Conservation (phyloP, 2,329 filamentous ascomycete species). For the Tricladium varicosporioides region DNA sequence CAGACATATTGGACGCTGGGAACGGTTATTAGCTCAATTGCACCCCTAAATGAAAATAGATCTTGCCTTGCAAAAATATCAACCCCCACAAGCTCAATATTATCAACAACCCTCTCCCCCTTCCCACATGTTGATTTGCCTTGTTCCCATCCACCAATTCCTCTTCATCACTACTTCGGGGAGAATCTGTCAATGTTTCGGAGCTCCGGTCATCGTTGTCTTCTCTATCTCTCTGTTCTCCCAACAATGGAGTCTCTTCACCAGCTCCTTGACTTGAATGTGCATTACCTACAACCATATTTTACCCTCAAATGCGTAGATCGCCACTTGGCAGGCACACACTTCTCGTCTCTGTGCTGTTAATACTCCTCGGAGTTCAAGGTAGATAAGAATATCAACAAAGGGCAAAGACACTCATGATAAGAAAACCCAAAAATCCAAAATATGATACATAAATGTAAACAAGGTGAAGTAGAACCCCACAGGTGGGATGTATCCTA, state of each 20-base stretch:
- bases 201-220: constrained; percentile 14
- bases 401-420: no score
- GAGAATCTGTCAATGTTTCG: constrained; percentile 12
- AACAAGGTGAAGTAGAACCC: no score
- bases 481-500: no score
- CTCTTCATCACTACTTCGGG: constrained; percentile 20
- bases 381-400: no score
- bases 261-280: neutral
- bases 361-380: no score
- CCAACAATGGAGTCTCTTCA: constrained; percentile 26
- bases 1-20: constrained; percentile 64
- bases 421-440: no score
- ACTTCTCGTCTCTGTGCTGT: no score
- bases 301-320: no score
- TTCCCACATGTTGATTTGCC: constrained; percentile 31
- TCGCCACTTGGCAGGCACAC: no score
- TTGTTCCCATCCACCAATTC: constrained; percentile 22
- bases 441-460: no score
- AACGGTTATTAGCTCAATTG: constrained; percentile 4
- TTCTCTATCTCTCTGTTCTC: constrained; percentile 4
- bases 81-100: constrained; percentile 52
- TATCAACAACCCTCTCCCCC: constrained; percentile 42
- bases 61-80: constrained; percentile 59
- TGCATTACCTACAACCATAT: no score
- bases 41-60: neutral